Conservation (phyloP, 140 eudicot species). For the Cichorium intybus region DNA sequence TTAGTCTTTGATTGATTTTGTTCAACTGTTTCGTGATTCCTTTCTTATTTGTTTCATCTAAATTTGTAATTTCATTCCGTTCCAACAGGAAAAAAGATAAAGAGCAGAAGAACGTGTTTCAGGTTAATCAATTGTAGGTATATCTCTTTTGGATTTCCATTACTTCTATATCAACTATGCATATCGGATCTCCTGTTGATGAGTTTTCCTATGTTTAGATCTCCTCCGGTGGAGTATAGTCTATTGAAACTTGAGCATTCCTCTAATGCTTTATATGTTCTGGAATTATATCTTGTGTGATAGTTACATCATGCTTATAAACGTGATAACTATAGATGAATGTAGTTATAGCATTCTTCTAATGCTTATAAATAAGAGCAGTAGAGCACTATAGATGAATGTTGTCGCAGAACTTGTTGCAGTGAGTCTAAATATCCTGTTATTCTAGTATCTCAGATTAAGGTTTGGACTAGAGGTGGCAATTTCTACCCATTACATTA, state of each 20-base stretch:
- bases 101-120: conserved; percentile 8
- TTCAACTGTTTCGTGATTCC: not conserved
- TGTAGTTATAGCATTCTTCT: too few species aligned
- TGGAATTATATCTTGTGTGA: not conserved
- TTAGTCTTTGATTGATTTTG: not conserved
- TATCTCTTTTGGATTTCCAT: not conserved
- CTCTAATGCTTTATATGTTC: not conserved
- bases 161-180: not conserved
- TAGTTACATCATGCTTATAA: not conserved
- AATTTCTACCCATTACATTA: not conserved
- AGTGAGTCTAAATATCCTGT: not conserved
- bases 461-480: not conserved
- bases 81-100: conserved; percentile 11
- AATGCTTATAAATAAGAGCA: too few species aligned
- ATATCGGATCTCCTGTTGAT: not conserved
- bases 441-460: not conserved
- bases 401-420: not conserved
- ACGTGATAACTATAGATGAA: not conserved
- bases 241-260: conserved; percentile 2
- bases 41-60: not conserved
- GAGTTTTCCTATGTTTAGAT: not conserved
- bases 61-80: not conserved
- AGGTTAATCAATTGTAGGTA: conserved; percentile 11
- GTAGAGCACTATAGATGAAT: not conserved
- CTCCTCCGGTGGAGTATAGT: not conserved